Base-by-base conservation (phyloP, 2,329 filamentous ascomycete genomes). In the Colletotrichum salicis region DNA sequence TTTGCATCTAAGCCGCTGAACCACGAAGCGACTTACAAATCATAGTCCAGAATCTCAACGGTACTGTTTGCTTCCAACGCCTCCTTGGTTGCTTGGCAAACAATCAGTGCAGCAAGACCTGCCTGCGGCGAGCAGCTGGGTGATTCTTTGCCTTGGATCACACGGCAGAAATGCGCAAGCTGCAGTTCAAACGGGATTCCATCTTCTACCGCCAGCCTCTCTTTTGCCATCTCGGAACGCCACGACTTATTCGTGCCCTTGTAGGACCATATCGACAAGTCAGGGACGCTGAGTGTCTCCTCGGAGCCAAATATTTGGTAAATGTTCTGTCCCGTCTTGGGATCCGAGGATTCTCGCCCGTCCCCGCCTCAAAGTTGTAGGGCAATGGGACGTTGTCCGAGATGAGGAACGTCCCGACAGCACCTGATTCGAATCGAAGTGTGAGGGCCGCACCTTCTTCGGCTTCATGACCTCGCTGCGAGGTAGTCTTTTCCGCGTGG, bases 371-470 rank as follows among this genome's bases (percentile, higher is more conserved):
- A 60, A 90, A 90, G 68, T 83, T 87, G 76, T 89, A 84, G 1
- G 86, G 85, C 0, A 84, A 86, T 0, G 86, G 84, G 0, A 84
- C 81, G 8, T 83, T 82, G 76, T 91, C 89, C 12, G 84, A 86
- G 3, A 90, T 76, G 3, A 91, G 69, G 74, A 90, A 90, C 0
- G 87, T 89, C 0, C 88, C 88, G 0, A 90, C 87, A 2, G 85
- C 82, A 0, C 89, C 89, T 2, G 82, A 86, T 1, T 80, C 81
- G 75, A 91, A 91, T 0, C 83, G 80, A 15, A 91, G 75, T 0
- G 86, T 84, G 0, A 91, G 77, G 0, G 87, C 88, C 0, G 84
- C 87, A 1, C 89, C 88, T 75, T 91, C 89, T 68, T 91, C 88
- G 0, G 85, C 88, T 3, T 83, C 80, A 66, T 86, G 84, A 0